phyloP scores from a whole-genome alignment of 768 basidiomycete genomes.

The Agrocybe pediades region DNA sequence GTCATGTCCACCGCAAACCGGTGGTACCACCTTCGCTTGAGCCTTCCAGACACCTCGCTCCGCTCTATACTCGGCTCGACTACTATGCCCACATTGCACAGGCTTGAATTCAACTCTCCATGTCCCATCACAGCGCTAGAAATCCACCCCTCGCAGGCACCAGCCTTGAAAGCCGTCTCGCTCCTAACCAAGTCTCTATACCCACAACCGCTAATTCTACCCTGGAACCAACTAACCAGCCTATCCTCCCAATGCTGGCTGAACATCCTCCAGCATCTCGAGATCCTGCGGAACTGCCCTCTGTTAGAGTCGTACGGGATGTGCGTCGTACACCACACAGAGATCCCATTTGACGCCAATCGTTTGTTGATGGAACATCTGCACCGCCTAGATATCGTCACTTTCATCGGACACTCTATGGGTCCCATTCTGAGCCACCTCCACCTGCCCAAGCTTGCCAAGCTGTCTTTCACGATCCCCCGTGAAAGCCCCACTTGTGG shows the following conservation, averaged over 20 bases:
- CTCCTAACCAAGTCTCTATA: slow-evolving; percentile 21
- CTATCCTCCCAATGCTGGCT: slow-evolving; percentile 24
- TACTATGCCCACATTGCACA: slow-evolving; percentile 19
- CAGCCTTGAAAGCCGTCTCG: slow-evolving; percentile 17
- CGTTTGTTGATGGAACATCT: slow-evolving; percentile 17
- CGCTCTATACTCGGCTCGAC: slow-evolving; percentile 14
- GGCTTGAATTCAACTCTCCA: slow-evolving; percentile 20
- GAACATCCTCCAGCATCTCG: slow-evolving; percentile 24
- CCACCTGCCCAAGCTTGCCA: slow-evolving; percentile 19
- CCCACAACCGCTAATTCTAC: slow-evolving; percentile 15
- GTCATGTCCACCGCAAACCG: slow-evolving; percentile 18
- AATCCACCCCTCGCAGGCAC: slow-evolving; percentile 12
- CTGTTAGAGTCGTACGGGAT: slow-evolving; percentile 23
- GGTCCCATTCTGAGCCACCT: slow-evolving; percentile 21
- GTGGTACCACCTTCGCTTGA: slow-evolving; percentile 23
- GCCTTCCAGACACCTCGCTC: slow-evolving; percentile 16
- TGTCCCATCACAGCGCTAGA: slow-evolving; percentile 16
- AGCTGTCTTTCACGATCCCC: slow-evolving; percentile 21
- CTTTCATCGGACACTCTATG: slow-evolving; percentile 19
- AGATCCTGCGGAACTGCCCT: slow-evolving; percentile 23
- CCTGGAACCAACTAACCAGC: slow-evolving; percentile 21
- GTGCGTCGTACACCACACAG: slow-evolving; percentile 18
- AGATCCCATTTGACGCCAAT: slow-evolving; percentile 5
- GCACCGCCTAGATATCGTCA: slow-evolving; percentile 18
- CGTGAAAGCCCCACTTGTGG: slow-evolving; percentile 22